Conservation (phyloP, 1,284 basidiomycete genomes). For the Fomitopsis schrenkii region DNA sequence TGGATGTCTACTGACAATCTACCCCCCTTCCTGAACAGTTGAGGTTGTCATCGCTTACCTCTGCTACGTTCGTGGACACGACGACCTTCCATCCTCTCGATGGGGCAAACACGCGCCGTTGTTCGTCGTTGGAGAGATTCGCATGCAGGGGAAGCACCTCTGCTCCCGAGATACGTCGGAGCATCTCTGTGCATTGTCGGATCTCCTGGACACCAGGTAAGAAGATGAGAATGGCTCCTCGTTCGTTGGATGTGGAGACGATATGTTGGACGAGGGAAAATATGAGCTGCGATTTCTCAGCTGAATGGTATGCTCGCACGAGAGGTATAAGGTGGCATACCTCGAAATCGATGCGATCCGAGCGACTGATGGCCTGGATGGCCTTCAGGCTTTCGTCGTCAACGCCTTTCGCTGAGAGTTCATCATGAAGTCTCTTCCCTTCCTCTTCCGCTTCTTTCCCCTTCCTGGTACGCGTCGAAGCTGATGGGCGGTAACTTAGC, state of each 20-base stretch:
- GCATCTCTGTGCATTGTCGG: slow-evolving; percentile 71
- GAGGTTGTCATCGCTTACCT: slow-evolving; percentile 36
- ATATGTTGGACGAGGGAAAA: slow-evolving; percentile 67
- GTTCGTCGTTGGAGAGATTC: slow-evolving; percentile 84
- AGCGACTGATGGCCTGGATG: slow-evolving; percentile 59
- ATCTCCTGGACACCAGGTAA: slow-evolving; percentile 89
- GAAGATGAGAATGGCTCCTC: slow-evolving; percentile 81
- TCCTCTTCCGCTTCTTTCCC: slow-evolving; percentile 37
- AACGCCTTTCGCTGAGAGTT: slow-evolving; percentile 50
- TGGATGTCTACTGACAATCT: slow-evolving; percentile 68
- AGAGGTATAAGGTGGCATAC: slow-evolving; percentile 29
- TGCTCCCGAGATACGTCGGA: slow-evolving; percentile 43
- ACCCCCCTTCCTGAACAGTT: background rate
- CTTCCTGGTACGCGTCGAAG: slow-evolving; percentile 28
- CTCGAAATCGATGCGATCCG: slow-evolving; percentile 73
- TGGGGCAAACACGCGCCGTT: slow-evolving; percentile 73
- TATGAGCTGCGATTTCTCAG: slow-evolving; percentile 49
- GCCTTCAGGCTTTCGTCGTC: slow-evolving; percentile 49
- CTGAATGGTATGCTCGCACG: background rate
- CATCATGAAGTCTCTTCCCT: slow-evolving; percentile 39
- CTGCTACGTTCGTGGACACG: slow-evolving; percentile 87
- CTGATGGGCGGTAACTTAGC: slow-evolving; percentile 43
- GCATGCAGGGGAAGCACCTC: slow-evolving; percentile 86
- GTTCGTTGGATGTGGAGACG: slow-evolving; percentile 43
- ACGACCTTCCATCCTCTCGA: slow-evolving; percentile 80